Base-by-base conservation (phyloP, 2,329 filamentous ascomycete species). In the Lachnellula suecica region DNA sequence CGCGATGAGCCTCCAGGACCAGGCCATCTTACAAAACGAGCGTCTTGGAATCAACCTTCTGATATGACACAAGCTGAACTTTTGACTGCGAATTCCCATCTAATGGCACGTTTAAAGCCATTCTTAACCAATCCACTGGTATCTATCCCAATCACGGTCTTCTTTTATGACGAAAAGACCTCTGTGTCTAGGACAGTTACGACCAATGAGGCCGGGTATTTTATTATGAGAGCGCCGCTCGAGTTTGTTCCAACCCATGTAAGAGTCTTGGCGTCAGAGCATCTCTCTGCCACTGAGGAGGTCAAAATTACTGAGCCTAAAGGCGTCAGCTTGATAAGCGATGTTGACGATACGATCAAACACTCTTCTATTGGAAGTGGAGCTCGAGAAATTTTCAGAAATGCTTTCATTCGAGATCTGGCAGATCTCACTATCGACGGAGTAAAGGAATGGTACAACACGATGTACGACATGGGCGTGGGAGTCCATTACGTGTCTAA, bases 401-500 rank as follows among this genome's bases (percentile, higher is more conserved):
- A 97, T 68, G 94, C 91, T 0, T 99, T 99, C 67, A 87, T 97
- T 48, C 86, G 92, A 9, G 91, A 97, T 41, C 75, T 97, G 1
- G 77, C 73, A 3, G 91, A 93, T 54, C 77, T 97, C 42, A 91
- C 85, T 0, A 84, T 99, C 20, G 87, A 91, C 15, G 94, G 94
- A 2, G 92, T 97, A 19, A 82, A 78, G 52, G 90, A 95, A 57
- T 97, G 94, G 93, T 99, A 97, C 67, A 83, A 77, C 31, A 78
- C 78, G 19, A 79, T 99, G 72, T 80, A 88, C 35, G 77, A 84
- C 19, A 83, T 93, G 73, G 91, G 92, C 17, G 93, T 97, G 22
- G 83, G 85, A 62, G 81, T 99, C 47, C 95, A 99, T 68, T 99
- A 99, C 69, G 95, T 96, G 59, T 99, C 94, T n/a, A 99, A 99